phyloP scores from a whole-genome alignment of 78 protist species.

The Capsaspora owczarzaki region DNA sequence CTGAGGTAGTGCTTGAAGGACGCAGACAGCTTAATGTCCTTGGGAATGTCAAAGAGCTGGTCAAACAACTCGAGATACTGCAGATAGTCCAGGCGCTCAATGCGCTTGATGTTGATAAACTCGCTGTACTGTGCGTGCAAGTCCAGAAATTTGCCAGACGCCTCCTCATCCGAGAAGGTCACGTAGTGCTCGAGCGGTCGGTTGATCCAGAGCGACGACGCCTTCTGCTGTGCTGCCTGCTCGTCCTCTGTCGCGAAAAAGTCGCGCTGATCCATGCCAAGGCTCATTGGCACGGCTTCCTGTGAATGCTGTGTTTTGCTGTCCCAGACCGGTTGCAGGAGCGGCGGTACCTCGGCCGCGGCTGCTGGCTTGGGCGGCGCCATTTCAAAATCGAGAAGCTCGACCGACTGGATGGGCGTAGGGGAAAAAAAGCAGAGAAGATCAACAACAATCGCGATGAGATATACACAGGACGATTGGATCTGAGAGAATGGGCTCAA shows the following conservation, averaged over 20 bases:
- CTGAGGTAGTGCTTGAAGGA: background rate
- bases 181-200: background rate
- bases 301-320: too few relatives aligned
- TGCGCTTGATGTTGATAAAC: background rate
- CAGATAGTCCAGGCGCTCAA: conserved; percentile 20
- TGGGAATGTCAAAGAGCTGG: conserved; percentile 26
- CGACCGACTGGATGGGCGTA: background rate
- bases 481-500: background rate
- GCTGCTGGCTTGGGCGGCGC: background rate
- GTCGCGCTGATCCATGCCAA: background rate
- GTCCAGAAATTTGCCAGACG: background rate
- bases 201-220: background rate
- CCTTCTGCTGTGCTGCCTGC: background rate
- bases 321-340: too few relatives aligned
- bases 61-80: conserved; percentile 28
- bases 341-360: too few relatives aligned
- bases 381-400: background rate
- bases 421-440: background rate
- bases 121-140: background rate
- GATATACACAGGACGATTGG: background rate
- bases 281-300: background rate
- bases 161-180: conserved; percentile 14
- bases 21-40: conserved; percentile 8
- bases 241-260: background rate
- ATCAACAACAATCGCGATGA: background rate